These are phyloP conservation scores for Carex cristatella DNA, from an alignment of 176 grass and related monocot species.

Conservation along the genomic window DNA sequence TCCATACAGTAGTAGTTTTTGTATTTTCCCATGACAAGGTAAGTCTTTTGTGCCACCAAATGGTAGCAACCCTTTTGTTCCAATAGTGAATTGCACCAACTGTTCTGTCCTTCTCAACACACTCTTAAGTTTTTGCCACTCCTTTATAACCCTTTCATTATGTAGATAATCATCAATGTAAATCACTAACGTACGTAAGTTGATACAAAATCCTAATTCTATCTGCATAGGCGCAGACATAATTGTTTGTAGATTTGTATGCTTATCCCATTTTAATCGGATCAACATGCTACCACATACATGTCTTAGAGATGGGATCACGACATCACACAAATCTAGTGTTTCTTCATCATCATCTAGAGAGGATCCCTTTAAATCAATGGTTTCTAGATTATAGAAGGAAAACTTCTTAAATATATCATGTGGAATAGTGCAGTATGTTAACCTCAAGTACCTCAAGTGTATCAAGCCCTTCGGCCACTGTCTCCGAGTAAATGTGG, in stretches of 20 bases:
- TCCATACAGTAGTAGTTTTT: accelerated
- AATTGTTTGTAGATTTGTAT: background rate
- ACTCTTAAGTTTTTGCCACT: background rate
- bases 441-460: constrained; percentile 15
- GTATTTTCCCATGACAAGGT: too few species aligned
- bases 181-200: background rate
- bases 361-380: background rate
- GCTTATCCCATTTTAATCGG: background rate
- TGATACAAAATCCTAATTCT: background rate
- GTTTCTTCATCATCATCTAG: too few species aligned
- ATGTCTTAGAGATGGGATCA: background rate
- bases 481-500: background rate
- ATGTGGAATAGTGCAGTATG: background rate
- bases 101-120: background rate
- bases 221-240: too few species aligned
- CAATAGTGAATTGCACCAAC: background rate
- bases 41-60: too few species aligned
- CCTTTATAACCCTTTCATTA: background rate
- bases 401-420: too few species aligned
- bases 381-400: background rate
- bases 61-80: too few species aligned
- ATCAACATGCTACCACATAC: too few species aligned
- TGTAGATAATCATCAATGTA: background rate
- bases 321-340: background rate
- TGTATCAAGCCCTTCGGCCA: background rate